phyloP scores from a whole-genome alignment of 2,329 filamentous ascomycete species.

The Penicillium concentricum region DNA sequence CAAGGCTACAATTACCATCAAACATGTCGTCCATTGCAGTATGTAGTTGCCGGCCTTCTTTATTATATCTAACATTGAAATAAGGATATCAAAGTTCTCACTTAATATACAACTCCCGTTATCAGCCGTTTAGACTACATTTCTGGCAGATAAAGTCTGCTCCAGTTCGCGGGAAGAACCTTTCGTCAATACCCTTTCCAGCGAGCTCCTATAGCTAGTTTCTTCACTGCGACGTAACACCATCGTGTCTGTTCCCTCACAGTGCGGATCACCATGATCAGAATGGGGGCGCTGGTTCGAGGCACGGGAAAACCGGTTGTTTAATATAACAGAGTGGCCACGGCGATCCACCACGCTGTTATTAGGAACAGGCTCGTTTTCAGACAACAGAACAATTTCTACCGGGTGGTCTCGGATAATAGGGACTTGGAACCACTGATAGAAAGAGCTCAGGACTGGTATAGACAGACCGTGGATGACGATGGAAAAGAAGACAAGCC shows the following conservation, averaged over 20 bases:
- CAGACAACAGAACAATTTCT: constrained; percentile 33
- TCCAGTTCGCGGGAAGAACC: neutral
- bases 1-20: too few species aligned
- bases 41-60: too few species aligned
- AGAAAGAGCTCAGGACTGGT: constrained; percentile 35
- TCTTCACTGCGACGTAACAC: neutral
- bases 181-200: constrained; percentile 3
- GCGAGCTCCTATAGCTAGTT: neutral
- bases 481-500: constrained; percentile 45
- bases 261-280: neutral
- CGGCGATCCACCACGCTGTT: constrained; percentile 31
- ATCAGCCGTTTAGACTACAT: neutral
- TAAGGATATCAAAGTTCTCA: neutral
- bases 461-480: constrained; percentile 42
- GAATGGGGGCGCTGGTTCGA: neutral
- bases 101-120: neutral
- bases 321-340: constrained; percentile 33
- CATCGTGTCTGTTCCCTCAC: constrained; percentile 10
- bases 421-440: constrained; percentile 31
- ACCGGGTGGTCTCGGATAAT: constrained; percentile 35
- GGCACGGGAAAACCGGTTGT: constrained; percentile 36
- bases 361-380: constrained; percentile 37
- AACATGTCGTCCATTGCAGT: too few species aligned
- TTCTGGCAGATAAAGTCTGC: neutral
- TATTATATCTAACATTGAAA: neutral